Evolutionary conservation across 257 asterid genomes (phyloP).

Genomic region (Paulownia fortunei): DNA sequence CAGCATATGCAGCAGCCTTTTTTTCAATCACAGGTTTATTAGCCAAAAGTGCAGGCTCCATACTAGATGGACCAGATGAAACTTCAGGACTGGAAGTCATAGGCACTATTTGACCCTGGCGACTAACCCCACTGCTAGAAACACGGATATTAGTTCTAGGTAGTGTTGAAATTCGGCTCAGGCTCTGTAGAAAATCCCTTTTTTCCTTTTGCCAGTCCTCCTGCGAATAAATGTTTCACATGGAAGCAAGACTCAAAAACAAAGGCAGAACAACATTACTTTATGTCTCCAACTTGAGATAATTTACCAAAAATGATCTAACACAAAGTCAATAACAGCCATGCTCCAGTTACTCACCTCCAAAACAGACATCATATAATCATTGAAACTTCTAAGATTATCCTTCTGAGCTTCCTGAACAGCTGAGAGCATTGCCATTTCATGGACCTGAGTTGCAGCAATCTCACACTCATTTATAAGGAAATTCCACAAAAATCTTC

Average conservation of each 20-base stretch:
- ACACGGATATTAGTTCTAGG: conserved; percentile 73
- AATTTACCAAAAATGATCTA: conserved; percentile 21
- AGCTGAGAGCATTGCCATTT: conserved; percentile 98
- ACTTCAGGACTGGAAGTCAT: conserved; percentile 61
- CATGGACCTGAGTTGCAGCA: conserved; percentile 75
- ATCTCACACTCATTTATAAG: conserved; percentile 19
- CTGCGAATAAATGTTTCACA: conserved; percentile 48
- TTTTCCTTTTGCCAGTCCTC: conserved; percentile 97
- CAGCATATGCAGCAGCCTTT: conserved; percentile 85
- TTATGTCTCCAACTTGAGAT: conserved; percentile 20
- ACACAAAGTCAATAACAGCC: background rate
- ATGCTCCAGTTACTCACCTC: conserved; percentile 59
- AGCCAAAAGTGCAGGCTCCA: conserved; percentile 64
- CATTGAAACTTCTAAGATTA: conserved; percentile 83
- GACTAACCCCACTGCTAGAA: conserved; percentile 52
- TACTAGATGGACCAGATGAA: conserved; percentile 61
- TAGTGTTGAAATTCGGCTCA: conserved; percentile 78
- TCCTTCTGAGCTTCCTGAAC: conserved; percentile 97
- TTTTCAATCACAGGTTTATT: conserved; percentile 66
- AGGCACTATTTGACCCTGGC: conserved; percentile 72
- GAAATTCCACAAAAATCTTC: conserved; percentile 22
- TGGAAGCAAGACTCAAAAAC: conserved; percentile 11
- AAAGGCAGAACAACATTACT: background rate
- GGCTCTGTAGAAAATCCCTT: conserved; percentile 88
- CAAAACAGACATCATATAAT: conserved; percentile 92